phyloP scores from a whole-genome alignment of 257 asterid genomes.

The Solanum etuberosum region DNA sequence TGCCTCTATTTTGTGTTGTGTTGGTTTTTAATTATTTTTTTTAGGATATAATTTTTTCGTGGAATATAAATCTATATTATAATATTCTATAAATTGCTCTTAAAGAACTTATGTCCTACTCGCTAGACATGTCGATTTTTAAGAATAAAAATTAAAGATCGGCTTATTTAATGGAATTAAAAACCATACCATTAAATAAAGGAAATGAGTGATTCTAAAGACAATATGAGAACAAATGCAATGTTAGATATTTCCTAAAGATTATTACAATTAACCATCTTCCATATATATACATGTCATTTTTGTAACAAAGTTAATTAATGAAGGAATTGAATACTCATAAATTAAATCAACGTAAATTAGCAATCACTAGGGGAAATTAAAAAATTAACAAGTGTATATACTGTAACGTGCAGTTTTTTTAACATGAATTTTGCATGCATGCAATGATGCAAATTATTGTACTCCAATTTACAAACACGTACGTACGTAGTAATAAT shows the following conservation, averaged over 20 bases:
- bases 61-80: background rate
- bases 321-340: background rate
- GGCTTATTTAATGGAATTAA: too few relatives aligned
- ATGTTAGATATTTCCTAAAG: background rate
- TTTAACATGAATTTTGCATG: background rate
- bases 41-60: too few relatives aligned
- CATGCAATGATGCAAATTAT: background rate
- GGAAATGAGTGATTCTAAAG: too few relatives aligned
- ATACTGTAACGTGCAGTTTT: background rate
- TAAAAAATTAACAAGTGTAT: background rate
- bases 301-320: too few relatives aligned
- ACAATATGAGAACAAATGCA: too few relatives aligned
- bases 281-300: background rate
- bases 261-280: background rate
- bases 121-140: too few relatives aligned
- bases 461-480: background rate
- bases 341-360: background rate
- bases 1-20: too few relatives aligned
- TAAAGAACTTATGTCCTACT: too few relatives aligned
- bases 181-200: too few relatives aligned
- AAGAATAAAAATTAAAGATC: too few relatives aligned
- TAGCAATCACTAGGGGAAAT: background rate
- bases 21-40: too few relatives aligned
- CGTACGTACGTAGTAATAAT: background rate
- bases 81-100: too few relatives aligned